Percentiles rank a stretch among this genome's conserved stretches.
Conservation (phyloP, 768 basidiomycete genomes). For the Lactifluus volemus region DNA sequence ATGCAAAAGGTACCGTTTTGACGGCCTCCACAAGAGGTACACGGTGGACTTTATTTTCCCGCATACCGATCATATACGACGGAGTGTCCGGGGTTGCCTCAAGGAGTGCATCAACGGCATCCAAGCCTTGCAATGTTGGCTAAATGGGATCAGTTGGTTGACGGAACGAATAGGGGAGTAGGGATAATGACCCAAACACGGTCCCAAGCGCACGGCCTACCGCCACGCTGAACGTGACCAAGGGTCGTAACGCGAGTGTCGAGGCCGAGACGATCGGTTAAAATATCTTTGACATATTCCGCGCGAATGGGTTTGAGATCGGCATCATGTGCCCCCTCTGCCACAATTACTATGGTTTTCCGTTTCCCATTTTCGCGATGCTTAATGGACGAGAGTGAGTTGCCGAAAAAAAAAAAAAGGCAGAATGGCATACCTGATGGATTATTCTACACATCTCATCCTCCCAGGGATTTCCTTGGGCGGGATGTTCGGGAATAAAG, state of each 20-base stretch:
- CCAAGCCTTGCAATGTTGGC: slow-evolving; percentile 95
- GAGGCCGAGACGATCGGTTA: slow-evolving; percentile 77
- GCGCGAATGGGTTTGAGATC: slow-evolving; percentile 88
- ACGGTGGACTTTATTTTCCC: slow-evolving; percentile 91
- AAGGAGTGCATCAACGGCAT: slow-evolving; percentile 84
- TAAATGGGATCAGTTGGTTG: slow-evolving; percentile 25
- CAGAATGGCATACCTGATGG: slow-evolving; percentile 45
- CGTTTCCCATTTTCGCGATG: slow-evolving; percentile 90
- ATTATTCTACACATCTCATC: slow-evolving; percentile 85
- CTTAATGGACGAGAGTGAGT: slow-evolving; percentile 32
- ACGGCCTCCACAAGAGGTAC: slow-evolving; percentile 93
- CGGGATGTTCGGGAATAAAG: slow-evolving; percentile 94
- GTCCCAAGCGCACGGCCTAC: slow-evolving; percentile 87
- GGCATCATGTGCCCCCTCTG: slow-evolving; percentile 89
- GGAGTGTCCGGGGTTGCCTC: slow-evolving; percentile 83
- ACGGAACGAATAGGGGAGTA: not conserved
- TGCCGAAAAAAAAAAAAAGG: not conserved
- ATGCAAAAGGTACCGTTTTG: slow-evolving; percentile 46
- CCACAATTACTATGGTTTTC: slow-evolving; percentile 97
- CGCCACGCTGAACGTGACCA: slow-evolving; percentile 95
- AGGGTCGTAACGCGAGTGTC: slow-evolving; percentile 96
- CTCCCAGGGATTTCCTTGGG: slow-evolving; percentile 74
- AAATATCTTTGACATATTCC: slow-evolving; percentile 83
- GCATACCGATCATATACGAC: slow-evolving; percentile 94
- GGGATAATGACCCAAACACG: slow-evolving; percentile 60